Evolutionary conservation across 176 grass and related monocot species (phyloP).

Genomic region (Eleusine indica): DNA sequence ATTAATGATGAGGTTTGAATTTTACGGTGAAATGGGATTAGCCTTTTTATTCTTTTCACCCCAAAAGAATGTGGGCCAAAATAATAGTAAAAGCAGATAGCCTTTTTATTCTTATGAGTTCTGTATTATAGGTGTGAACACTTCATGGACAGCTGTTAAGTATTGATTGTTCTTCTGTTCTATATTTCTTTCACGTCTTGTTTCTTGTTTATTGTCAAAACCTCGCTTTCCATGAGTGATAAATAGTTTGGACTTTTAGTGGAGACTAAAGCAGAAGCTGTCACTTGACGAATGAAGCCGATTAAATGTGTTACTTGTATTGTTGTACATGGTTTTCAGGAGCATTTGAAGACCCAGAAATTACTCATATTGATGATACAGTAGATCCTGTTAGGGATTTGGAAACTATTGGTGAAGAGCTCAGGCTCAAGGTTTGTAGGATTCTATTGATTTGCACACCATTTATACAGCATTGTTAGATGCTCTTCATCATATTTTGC

Average conservation of each 20-base stretch:
- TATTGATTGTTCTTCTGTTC: background rate
- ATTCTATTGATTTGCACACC: slow-evolving; percentile 22
- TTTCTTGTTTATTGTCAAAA: background rate
- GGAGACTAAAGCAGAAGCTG: background rate
- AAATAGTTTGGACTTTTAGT: background rate
- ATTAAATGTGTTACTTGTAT: slow-evolving; percentile 30
- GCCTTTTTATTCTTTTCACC: too few relatives aligned
- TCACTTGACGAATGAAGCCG: background rate
- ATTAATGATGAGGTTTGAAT: background rate
- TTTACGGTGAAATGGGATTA: too few relatives aligned
- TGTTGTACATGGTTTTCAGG: slow-evolving; percentile 51
- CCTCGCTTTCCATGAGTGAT: background rate
- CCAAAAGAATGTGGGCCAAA: too few relatives aligned
- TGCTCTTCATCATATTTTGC: slow-evolving; percentile 3
- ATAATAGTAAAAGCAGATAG: background rate
- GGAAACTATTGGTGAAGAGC: slow-evolving; percentile 86
- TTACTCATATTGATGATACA: slow-evolving; percentile 93
- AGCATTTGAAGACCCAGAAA: slow-evolving; percentile 94
- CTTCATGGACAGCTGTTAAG: background rate
- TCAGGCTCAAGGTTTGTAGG: slow-evolving; percentile 84
- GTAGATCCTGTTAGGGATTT: slow-evolving; percentile 98
- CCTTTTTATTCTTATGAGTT: background rate
- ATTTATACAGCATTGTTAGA: background rate
- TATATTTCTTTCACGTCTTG: background rate
- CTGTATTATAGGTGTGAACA: slow-evolving; percentile 17